These are phyloP conservation scores for Cornus controversa DNA, from an alignment of 148 eudicot genomes.

Conservation along the genomic window DNA sequence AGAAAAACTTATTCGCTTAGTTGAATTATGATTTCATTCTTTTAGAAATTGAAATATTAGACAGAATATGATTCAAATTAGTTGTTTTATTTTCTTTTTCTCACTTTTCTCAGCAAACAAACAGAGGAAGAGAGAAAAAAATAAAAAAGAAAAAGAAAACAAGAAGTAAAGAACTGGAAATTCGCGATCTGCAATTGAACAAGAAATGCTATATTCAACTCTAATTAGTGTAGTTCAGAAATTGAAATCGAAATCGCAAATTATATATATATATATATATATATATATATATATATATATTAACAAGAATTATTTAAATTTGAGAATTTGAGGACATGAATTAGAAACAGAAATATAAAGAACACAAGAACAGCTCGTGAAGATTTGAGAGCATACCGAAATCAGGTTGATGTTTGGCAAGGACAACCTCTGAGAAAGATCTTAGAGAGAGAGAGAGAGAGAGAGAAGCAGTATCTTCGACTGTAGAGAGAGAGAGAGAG, in stretches of 20 bases:
- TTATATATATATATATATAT: too few relatives aligned
- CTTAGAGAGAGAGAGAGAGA: neutral
- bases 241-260: too few relatives aligned
- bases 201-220: too few relatives aligned
- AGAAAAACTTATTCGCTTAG: too few relatives aligned
- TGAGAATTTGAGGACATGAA: neutral
- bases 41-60: neutral
- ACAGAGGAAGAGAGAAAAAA: neutral
- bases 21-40: neutral
- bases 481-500: constrained; percentile 5
- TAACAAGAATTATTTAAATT: too few relatives aligned
- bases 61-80: too few relatives aligned
- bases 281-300: too few relatives aligned
- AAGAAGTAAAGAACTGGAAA: neutral
- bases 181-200: neutral
- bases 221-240: too few relatives aligned
- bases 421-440: neutral
- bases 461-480: neutral
- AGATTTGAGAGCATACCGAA: neutral
- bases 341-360: neutral
- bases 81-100: neutral
- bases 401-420: neutral
- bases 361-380: neutral
- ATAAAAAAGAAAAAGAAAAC: neutral
- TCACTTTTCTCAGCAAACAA: neutral